Evolutionary conservation across 148 eudicot species (phyloP).

Genomic region (Pharnaceum exiguum): DNA sequence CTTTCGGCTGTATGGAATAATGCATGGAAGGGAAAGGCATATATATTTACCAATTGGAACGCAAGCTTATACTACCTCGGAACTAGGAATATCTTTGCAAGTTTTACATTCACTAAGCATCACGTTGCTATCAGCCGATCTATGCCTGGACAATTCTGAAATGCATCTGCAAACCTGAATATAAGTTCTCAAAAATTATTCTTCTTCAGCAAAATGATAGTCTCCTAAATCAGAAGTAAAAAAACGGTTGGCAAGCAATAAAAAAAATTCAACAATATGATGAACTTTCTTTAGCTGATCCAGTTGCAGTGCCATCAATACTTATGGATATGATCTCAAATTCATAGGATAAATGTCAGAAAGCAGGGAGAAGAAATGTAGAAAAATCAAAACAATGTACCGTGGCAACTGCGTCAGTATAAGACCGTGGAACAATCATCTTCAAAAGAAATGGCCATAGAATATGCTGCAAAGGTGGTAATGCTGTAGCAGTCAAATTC

Average conservation of each 20-base stretch:
- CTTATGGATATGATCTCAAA: not conserved
- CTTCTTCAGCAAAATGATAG: not conserved
- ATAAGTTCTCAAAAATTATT: not conserved
- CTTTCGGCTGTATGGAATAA: too few relatives aligned
- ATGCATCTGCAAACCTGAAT: constrained; percentile 96
- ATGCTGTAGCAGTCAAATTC: not conserved
- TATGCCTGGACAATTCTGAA: constrained; percentile 79
- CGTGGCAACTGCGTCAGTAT: constrained; percentile 87
- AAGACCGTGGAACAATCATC: constrained; percentile 81
- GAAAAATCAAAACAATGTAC: constrained; percentile 25
- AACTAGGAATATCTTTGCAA: constrained; percentile 76
- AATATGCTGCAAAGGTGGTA: constrained; percentile 61
- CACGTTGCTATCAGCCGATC: constrained; percentile 42
- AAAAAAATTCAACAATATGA: too few relatives aligned
- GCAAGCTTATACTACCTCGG: constrained; percentile 82
- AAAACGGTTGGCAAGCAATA: too few relatives aligned
- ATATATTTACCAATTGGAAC: too few relatives aligned
- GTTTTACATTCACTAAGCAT: constrained; percentile 80
- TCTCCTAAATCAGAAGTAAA: not conserved
- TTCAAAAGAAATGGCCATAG: constrained; percentile 95
- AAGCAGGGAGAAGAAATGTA: not conserved
- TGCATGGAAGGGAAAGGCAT: too few relatives aligned
- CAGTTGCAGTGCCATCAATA: too few relatives aligned
- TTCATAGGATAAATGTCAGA: not conserved
- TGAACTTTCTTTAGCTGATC: too few relatives aligned